Evolutionary conservation across 441 rosid genomes (phyloP).

Genomic region (Aquilaria agallochum): DNA sequence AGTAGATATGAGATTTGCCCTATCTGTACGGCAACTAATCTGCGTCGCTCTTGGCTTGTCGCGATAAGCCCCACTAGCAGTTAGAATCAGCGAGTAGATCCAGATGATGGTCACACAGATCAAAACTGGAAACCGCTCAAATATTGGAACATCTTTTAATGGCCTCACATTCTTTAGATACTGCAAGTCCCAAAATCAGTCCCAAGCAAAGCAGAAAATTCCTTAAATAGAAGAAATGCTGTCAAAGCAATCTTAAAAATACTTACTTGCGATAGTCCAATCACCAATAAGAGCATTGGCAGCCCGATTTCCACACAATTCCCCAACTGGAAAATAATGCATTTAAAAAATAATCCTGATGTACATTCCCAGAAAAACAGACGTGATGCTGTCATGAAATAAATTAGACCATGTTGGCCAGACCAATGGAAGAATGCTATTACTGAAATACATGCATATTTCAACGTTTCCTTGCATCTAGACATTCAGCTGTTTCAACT

Average conservation of each 20-base stretch:
- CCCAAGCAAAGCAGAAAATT: not conserved
- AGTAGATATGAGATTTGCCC: constrained; percentile 64
- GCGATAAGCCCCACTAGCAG: constrained; percentile 65
- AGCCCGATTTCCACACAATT: constrained; percentile 71
- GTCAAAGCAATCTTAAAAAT: constrained; percentile 8
- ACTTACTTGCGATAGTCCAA: constrained; percentile 57
- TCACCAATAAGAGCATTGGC: constrained; percentile 61
- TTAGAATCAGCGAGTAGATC: constrained; percentile 57
- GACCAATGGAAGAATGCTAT: too few species aligned
- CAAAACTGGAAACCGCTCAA: constrained; percentile 62
- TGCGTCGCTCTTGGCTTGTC: constrained; percentile 44
- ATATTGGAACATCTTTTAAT: constrained; percentile 52
- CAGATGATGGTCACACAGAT: constrained; percentile 54
- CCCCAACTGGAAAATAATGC: constrained; percentile 40
- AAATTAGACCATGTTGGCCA: too few species aligned
- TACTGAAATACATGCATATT: too few species aligned
- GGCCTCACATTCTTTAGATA: constrained; percentile 83
- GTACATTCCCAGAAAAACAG: too few species aligned
- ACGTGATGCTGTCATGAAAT: too few species aligned
- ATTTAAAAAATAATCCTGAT: constrained; percentile 1
- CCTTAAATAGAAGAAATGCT: constrained; percentile 1
- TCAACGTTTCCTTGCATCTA: too few species aligned
- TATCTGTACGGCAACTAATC: constrained; percentile 59
- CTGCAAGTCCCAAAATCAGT: constrained; percentile 40
- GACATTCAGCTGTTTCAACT: too few species aligned